Conservation (phyloP, 148 eudicot genomes). For the Pouteria glomerata region DNA sequence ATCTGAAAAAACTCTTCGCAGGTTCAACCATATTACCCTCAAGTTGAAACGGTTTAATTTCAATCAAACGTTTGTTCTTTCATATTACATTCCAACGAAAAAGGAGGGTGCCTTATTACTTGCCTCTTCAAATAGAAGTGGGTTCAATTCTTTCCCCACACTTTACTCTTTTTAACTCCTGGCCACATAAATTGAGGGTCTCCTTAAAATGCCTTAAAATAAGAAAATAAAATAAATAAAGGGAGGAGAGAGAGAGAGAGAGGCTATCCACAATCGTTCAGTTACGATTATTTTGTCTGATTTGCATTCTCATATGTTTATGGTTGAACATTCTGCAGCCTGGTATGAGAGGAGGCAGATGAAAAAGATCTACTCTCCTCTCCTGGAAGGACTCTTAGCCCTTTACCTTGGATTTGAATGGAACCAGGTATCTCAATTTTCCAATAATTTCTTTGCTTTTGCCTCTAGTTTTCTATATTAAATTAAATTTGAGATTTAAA, state of each 20-base stretch:
- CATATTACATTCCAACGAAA: not conserved
- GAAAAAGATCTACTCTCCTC: conserved; percentile 93
- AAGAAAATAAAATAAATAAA: too few relatives aligned
- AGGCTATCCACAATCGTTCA: too few relatives aligned
- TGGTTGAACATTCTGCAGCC: conserved; percentile 37
- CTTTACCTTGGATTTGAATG: conserved; percentile 98
- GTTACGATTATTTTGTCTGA: too few relatives aligned
- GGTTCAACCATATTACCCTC: conserved; percentile 33
- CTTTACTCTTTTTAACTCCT: too few relatives aligned
- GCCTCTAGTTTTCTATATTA: not conserved
- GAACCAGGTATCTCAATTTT: conserved; percentile 57
- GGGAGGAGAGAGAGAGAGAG: too few relatives aligned
- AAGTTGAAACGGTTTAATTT: not conserved
- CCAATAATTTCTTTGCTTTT: not conserved
- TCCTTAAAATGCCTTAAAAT: too few relatives aligned
- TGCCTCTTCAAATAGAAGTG: too few relatives aligned
- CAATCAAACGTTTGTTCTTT: not conserved
- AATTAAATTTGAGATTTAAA: not conserved
- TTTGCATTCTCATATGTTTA: not conserved
- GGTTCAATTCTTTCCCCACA: too few relatives aligned
- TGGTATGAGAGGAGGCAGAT: conserved; percentile 96
- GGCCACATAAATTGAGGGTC: too few relatives aligned
- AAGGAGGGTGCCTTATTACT: too few relatives aligned
- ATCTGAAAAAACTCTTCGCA: conserved; percentile 87
- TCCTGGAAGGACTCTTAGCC: conserved; percentile 77